Conservation (phyloP, 345 rosid species). For the Balakata baccata region DNA sequence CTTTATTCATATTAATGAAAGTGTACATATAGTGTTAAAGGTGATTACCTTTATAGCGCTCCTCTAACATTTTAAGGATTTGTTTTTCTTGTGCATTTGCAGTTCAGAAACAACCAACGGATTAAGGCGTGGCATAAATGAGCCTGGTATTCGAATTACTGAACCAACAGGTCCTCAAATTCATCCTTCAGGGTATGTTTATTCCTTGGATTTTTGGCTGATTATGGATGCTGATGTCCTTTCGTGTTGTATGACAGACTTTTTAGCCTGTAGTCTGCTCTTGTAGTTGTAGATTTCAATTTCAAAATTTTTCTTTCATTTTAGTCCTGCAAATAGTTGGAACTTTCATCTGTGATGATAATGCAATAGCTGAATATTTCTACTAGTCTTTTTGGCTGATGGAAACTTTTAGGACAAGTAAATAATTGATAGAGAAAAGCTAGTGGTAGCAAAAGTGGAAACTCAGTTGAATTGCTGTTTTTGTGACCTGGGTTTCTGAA, state of each 20-base stretch:
- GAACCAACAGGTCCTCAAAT: conserved; percentile 44
- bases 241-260: background rate
- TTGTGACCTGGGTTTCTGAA: background rate
- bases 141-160: conserved; percentile 22
- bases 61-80: too few species aligned
- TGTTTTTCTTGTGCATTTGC: conserved; percentile 19
- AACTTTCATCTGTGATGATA: background rate
- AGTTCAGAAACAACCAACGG: conserved; percentile 40
- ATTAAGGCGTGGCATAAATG: conserved; percentile 24
- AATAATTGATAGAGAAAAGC: background rate
- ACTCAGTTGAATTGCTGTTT: background rate
- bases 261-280: background rate
- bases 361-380: background rate
- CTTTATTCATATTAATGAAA: too few species aligned
- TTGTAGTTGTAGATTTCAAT: background rate
- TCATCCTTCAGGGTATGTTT: conserved; percentile 59
- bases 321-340: background rate
- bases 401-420: background rate
- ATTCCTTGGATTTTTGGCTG: background rate
- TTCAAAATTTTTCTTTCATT: background rate
- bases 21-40: too few species aligned
- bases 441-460: background rate
- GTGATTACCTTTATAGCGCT: too few species aligned
- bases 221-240: background rate
- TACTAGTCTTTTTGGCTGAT: background rate